Conservation (phyloP, 306 rosid species). For the Corylus avellana region DNA sequence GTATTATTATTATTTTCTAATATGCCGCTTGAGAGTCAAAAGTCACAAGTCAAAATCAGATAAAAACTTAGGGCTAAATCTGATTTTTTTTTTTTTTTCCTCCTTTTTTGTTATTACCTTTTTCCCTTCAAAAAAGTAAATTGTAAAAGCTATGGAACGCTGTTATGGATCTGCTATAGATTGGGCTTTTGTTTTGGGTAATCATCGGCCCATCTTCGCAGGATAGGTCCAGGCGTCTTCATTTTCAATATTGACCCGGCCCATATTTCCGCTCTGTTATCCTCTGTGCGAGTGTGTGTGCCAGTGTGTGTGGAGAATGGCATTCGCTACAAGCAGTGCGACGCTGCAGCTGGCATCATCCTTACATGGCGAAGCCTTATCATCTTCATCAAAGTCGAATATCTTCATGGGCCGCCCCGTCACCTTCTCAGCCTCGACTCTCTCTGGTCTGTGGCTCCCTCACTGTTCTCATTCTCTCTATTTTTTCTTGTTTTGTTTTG, state of each 20-base stretch:
- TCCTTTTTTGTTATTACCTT: too few relatives aligned
- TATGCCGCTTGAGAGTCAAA: too few relatives aligned
- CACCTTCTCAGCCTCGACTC: conserved; percentile 25
- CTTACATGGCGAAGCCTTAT: conserved; percentile 34
- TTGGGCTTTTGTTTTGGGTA: too few relatives aligned
- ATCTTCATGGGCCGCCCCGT: conserved; percentile 34
- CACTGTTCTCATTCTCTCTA: not conserved
- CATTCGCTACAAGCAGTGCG: conserved; percentile 30
- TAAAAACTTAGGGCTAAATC: too few relatives aligned
- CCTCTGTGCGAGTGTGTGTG: not conserved
- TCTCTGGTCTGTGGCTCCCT: conserved; percentile 35
- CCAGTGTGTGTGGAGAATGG: conserved; percentile 36
- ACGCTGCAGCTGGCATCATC: conserved; percentile 42
- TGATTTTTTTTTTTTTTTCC: too few relatives aligned
- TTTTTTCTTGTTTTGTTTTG: not conserved
- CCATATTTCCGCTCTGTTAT: conserved; percentile 14
- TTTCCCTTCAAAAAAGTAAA: too few relatives aligned
- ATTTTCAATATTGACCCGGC: not conserved
- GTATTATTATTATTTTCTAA: too few relatives aligned
- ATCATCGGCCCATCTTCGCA: too few relatives aligned
- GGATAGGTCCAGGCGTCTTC: too few relatives aligned
- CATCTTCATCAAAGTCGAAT: conserved; percentile 35
- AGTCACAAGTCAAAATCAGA: too few relatives aligned
- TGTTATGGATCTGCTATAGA: too few relatives aligned
- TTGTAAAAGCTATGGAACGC: too few relatives aligned